Percentiles rank a stretch among this genome's conserved stretches.
These are phyloP conservation scores for Citrus mangshanensis DNA, from an alignment of 345 rosid genomes.

Conservation along the genomic window DNA sequence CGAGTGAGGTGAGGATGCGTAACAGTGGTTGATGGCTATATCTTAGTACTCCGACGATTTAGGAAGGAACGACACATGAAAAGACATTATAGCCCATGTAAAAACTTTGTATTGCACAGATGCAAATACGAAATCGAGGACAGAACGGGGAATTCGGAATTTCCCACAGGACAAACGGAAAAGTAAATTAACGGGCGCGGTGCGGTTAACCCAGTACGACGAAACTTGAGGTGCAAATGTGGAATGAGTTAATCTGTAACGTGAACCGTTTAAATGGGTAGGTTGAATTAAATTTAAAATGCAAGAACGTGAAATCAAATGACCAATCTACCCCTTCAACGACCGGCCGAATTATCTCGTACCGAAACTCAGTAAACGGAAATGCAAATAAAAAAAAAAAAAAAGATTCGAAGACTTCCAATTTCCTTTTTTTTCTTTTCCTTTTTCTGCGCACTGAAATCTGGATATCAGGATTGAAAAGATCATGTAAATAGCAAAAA, in stretches of 20 bases:
- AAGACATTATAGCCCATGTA: background rate
- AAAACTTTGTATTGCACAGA: too few species aligned
- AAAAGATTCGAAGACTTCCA: background rate
- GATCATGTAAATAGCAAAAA: too few species aligned
- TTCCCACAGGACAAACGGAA: too few species aligned
- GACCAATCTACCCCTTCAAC: background rate
- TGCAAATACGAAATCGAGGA: background rate
- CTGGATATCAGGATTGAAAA: too few species aligned
- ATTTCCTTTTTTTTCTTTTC: background rate
- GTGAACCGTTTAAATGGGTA: background rate
- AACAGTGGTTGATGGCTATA: background rate
- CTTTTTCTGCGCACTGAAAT: background rate
- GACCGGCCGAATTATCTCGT: background rate
- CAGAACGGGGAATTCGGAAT: background rate
- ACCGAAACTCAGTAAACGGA: background rate
- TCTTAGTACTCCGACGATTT: background rate
- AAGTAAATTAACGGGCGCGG: too few species aligned
- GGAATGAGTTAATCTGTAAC: background rate
- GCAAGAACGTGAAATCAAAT: background rate
- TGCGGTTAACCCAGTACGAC: background rate
- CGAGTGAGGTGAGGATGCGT: background rate
- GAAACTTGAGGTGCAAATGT: background rate
- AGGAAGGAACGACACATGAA: background rate
- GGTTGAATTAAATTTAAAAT: background rate
- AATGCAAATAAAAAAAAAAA: too few species aligned